phyloP scores from a whole-genome alignment of 1,139 yeast species.

The Nadsonia commutata region DNA sequence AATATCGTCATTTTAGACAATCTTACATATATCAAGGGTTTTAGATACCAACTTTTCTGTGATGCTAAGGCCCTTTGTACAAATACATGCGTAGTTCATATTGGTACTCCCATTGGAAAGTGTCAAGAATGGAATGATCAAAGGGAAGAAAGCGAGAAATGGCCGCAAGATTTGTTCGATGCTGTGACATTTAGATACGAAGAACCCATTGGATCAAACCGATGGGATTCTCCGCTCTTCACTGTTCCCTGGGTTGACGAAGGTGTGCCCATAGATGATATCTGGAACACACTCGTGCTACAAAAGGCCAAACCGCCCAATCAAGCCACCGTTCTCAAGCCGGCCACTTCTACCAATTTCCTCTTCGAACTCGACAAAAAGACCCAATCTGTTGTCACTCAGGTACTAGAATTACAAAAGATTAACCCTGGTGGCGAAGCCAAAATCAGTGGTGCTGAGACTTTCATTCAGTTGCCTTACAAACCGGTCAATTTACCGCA shows the following conservation, averaged over 20 bases:
- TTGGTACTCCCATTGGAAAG: constrained; percentile 47
- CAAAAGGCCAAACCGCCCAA: constrained; percentile 37
- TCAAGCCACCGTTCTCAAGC: constrained; percentile 32
- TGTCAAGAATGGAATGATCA: constrained; percentile 49
- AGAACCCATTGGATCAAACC: constrained; percentile 71
- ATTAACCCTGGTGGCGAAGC: constrained; percentile 38
- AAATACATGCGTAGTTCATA: constrained; percentile 71
- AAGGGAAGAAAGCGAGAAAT: constrained; percentile 24
- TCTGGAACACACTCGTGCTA: constrained; percentile 58
- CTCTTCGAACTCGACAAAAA: constrained; percentile 64
- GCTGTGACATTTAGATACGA: constrained; percentile 78
- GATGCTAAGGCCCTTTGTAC: constrained; percentile 80
- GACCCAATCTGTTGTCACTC: constrained; percentile 49
- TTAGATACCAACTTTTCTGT: constrained; percentile 83
- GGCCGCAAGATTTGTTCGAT: constrained; percentile 56
- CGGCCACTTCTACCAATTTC: constrained; percentile 69
- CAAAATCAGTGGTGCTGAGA: constrained; percentile 25
- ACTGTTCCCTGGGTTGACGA: constrained; percentile 42
- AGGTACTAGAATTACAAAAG: constrained; percentile 47
- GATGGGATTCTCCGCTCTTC: constrained; percentile 94
- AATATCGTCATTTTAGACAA: constrained; percentile 76
- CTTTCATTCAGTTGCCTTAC: constrained; percentile 47
- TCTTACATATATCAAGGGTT: constrained; percentile 84
- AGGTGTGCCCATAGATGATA: constrained; percentile 47
- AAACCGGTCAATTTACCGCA: constrained; percentile 55